Percentiles rank a stretch among this genome's conserved stretches.
phyloP scores from a whole-genome alignment of 2,329 filamentous ascomycete species.

The Pseudocercospora fijiensis region DNA sequence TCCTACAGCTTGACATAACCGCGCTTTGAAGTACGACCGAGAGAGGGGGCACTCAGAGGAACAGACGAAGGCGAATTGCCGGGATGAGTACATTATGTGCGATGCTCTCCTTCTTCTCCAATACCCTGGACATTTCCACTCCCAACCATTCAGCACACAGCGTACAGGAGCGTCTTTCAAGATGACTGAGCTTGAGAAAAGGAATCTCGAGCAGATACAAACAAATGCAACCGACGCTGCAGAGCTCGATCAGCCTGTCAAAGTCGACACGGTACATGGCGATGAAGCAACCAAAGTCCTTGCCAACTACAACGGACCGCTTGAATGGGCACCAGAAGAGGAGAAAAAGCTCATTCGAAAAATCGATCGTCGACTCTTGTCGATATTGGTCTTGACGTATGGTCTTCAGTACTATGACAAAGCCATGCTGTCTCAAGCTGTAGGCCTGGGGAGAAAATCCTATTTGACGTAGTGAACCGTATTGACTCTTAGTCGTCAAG shows the following conservation, averaged over 20 bases:
- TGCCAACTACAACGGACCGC: constrained; percentile 6
- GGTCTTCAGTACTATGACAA: constrained; percentile 53
- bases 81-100: background rate
- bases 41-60: background rate
- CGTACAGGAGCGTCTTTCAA: background rate
- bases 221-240: constrained; percentile 10
- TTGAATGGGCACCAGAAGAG: constrained; percentile 44
- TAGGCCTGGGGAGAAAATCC: constrained; percentile 27
- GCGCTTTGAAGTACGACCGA: background rate
- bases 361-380: constrained; percentile 48
- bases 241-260: constrained; percentile 9
- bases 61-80: background rate
- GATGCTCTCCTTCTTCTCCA: background rate
- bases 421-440: constrained; percentile 56
- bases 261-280: constrained; percentile 14
- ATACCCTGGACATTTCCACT: background rate
- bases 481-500: constrained; percentile 19
- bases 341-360: constrained; percentile 46
- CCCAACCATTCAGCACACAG: background rate
- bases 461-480: background rate
- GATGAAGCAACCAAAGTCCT: constrained; percentile 17
- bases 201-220: constrained; percentile 5
- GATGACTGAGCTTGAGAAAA: background rate
- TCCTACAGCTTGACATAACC: background rate
- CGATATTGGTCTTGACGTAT: constrained; percentile 50